Base-by-base conservation (phyloP, 2,329 filamentous ascomycete genomes). In the Pseudofabraea citricarpa region DNA sequence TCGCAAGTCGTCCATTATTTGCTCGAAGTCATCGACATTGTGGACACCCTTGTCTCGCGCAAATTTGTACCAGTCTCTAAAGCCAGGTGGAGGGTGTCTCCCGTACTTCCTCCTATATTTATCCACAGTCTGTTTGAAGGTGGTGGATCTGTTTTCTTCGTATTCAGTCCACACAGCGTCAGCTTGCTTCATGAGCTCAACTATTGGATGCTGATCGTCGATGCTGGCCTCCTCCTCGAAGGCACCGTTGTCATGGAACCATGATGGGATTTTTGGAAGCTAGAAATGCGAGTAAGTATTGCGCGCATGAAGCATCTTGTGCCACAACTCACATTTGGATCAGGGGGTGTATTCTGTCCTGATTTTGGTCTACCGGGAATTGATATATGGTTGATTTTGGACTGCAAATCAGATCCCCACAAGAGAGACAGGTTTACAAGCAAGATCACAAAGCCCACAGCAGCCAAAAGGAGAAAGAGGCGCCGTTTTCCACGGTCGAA, bases 51-150 rank as follows among this genome's bases (percentile, higher is more conserved):
- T 66, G 20, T 73, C 65, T 16, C 63, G 53, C 6, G 79, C 79
- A 44, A 75, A 77, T 23, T 66, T 61, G 52, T 77, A 72, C 79
- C 80, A 83, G 36, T 69, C 63, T 47, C 79, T 71, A 54, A 84
- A 84, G n/a, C 75, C 76, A 0, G 79, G 80, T 3, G 80, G 80
- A 2, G 79, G 80, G 52, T 83, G 76, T 19, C 79, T 69, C 18
- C 77, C 77, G 48, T 79, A 70, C 37, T 71, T 69, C 20, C 64
- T 58, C 44, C 79, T 71, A 56, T 84, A 84, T 18, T 69, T 72
- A 4, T 66, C 64, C 0, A 80, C 76, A 5, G 77, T 74, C 12
- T 72, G 67, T 8, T 64, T 60, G 40, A 84, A 62, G 13, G 69
- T 69, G 45, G 61, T 62, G 24, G 75, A 77, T 47, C 71, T 52